A percentile compares a stretch with the other conserved stretches of the same genome.
phyloP scores from a whole-genome alignment of 257 asterid species.

The Petunia secreta region DNA sequence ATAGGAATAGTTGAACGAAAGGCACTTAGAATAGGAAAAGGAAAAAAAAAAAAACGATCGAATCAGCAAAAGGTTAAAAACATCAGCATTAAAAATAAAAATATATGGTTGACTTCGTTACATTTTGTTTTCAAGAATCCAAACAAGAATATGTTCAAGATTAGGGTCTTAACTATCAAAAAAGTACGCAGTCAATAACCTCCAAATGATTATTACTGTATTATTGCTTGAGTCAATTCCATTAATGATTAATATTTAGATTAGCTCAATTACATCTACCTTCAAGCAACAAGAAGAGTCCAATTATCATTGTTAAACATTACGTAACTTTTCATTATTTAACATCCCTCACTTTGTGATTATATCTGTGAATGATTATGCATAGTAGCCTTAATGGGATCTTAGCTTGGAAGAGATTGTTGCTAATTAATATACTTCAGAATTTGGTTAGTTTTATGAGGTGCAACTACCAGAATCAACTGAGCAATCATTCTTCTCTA shows the following conservation, averaged over 20 bases:
- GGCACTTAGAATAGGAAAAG: neutral
- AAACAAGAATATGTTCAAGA: slow-evolving; percentile 3
- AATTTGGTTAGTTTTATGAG: slow-evolving; percentile 19
- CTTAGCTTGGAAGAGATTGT: slow-evolving; percentile 21
- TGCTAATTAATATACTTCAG: neutral
- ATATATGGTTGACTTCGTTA: neutral
- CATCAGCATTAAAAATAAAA: neutral
- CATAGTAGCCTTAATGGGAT: slow-evolving; percentile 1
- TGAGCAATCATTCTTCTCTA: neutral
- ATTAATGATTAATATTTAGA: neutral
- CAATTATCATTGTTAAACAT: neutral
- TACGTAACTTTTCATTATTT: neutral
- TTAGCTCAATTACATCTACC: neutral
- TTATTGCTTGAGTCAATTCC: neutral
- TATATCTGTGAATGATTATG: neutral
- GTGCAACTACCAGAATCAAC: slow-evolving; percentile 21
- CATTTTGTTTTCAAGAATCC: neutral
- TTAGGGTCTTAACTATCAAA: slow-evolving; percentile 16
- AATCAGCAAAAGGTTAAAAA: neutral
- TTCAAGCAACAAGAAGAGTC: neutral
- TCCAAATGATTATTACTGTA: neutral
- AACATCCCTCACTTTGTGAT: neutral
- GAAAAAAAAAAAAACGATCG: neutral
- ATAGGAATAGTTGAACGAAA: neutral
- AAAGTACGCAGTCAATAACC: slow-evolving; percentile 23